phyloP scores from a whole-genome alignment of 2,329 filamentous ascomycete genomes.

The Sarocladium oryzae region DNA sequence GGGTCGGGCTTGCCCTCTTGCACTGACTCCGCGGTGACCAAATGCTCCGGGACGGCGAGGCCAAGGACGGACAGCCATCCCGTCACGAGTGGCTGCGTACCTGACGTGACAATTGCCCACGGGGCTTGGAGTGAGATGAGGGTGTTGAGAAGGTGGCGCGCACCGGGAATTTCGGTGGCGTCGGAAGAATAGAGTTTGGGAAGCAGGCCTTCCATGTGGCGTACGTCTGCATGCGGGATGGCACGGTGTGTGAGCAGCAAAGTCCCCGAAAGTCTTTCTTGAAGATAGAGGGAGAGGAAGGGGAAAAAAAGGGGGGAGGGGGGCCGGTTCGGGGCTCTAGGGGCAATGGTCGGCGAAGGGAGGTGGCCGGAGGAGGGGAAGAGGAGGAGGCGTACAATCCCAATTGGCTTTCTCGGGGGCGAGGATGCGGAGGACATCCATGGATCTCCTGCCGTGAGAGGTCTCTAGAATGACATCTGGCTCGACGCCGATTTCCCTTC shows the following conservation, averaged over 20 bases:
- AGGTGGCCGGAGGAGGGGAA: not conserved
- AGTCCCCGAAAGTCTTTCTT: not conserved
- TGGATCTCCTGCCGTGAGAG: conserved; percentile 83
- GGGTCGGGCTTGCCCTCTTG: conserved; percentile 72
- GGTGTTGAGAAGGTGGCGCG: conserved; percentile 60
- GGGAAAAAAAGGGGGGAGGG: not conserved
- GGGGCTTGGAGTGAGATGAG: conserved; percentile 57
- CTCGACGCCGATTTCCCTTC: conserved; percentile 74
- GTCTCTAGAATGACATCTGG: conserved; percentile 81
- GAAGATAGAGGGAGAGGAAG: not conserved
- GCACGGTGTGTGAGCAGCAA: not conserved
- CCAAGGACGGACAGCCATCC: conserved; percentile 66
- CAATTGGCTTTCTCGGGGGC: conserved; percentile 82
- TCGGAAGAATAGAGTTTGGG: conserved; percentile 70
- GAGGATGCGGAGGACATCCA: conserved; percentile 75
- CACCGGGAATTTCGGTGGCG: conserved; percentile 80
- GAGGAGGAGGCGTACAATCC: conserved; percentile 63
- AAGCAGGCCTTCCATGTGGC: conserved; percentile 68
- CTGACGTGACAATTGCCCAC: conserved; percentile 85
- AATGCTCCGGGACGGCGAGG: conserved; percentile 57
- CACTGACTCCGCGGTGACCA: conserved; percentile 73
- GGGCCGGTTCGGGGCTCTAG: too few species aligned
- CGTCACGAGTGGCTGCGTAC: conserved; percentile 58
- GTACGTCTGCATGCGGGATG: conserved; percentile 57
- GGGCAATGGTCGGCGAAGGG: too few species aligned